Conservation (phyloP, 2,329 filamentous ascomycete species). For the Moelleriella libera region DNA sequence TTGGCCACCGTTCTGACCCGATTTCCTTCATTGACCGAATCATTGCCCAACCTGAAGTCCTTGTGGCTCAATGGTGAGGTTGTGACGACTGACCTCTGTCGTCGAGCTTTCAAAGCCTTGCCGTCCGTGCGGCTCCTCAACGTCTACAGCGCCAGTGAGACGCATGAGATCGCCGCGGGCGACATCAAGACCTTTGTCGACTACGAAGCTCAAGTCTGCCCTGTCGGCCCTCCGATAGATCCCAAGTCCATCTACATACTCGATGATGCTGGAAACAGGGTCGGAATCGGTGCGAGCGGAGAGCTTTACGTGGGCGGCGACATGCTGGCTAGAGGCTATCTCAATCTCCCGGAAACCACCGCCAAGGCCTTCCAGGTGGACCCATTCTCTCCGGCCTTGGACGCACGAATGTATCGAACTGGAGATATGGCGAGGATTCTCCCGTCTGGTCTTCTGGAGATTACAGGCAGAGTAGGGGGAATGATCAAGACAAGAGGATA, state of each 20-base stretch:
- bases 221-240: slow-evolving; percentile 58
- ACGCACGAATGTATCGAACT: slow-evolving; percentile 59
- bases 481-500: slow-evolving; percentile 77
- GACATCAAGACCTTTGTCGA: slow-evolving; percentile 57
- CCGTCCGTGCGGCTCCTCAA: slow-evolving; percentile 60
- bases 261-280: slow-evolving; percentile 50
- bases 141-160: slow-evolving; percentile 72
- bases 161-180: slow-evolving; percentile 66
- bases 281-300: slow-evolving; percentile 47
- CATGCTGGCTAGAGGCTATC: slow-evolving; percentile 60
- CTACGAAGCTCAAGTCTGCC: slow-evolving; percentile 50
- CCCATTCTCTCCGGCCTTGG: slow-evolving; percentile 43
- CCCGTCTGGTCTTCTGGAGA: slow-evolving; percentile 55
- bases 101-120: slow-evolving; percentile 51
- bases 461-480: slow-evolving; percentile 60
- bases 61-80: slow-evolving; percentile 77
- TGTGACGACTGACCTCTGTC: slow-evolving; percentile 62
- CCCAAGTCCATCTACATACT: slow-evolving; percentile 58
- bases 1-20: slow-evolving; percentile 60
- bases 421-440: slow-evolving; percentile 57
- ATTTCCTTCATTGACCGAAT: slow-evolving; percentile 48
- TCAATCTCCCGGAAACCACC: slow-evolving; percentile 68
- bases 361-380: slow-evolving; percentile 57
- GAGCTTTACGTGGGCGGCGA: slow-evolving; percentile 67
- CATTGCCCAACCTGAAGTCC: slow-evolving; percentile 52